Evolutionary conservation across 495 filamentous ascomycete species (phyloP), one percentile per base, ranked within the genome.

Genomic region (Podospora tetraspora): DNA sequence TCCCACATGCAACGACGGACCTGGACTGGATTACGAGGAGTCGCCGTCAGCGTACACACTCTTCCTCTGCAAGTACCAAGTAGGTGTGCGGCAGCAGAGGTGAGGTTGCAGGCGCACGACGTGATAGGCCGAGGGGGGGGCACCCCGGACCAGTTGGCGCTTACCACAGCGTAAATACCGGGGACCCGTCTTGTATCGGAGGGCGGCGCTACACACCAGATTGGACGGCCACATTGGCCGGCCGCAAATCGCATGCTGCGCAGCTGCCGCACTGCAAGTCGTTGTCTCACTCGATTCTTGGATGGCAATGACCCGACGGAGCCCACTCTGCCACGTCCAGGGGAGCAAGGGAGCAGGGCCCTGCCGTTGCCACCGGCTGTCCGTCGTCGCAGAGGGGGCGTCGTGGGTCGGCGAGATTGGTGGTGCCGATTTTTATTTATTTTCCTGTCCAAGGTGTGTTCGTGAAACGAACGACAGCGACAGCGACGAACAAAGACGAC

Each of bases 241-340:
- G 19, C 78, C 75, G 78, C 82, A 77, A 79, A 73, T 81, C 65
- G 71, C 73, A 78, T 80, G 76, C 71, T 78, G 80, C 70, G 74
- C 70, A 73, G 68, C 72, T 75, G 75, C 77, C 77, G 77, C 74
- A 78, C 75, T 77, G 78, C 79, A 74, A 79, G 76, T 76, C 75
- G 75, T 74, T 83, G 82, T 82, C 82, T 81, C 82, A 78, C 75
- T 74, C 73, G 76, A 78, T 80, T 78, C 79, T 78, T 82, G 79
- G 71, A 74, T 56, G 68, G 72, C 76, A 73, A 70, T 64, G 61
- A 59, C 65, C 62, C 61, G 59, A 34, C 37, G 58, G 27, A 66
- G 67, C 71, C 73, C 62, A 62, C 52, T 24, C 29, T 25, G 25
- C 25, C 25, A 25, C 25, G 3, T 25, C 4, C 13, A 32, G 29